Evolutionary conservation across 495 filamentous ascomycete species (phyloP), one percentile per base, ranked within the genome.

Genomic region (Aspergillus sclerotiicarbonarius): DNA sequence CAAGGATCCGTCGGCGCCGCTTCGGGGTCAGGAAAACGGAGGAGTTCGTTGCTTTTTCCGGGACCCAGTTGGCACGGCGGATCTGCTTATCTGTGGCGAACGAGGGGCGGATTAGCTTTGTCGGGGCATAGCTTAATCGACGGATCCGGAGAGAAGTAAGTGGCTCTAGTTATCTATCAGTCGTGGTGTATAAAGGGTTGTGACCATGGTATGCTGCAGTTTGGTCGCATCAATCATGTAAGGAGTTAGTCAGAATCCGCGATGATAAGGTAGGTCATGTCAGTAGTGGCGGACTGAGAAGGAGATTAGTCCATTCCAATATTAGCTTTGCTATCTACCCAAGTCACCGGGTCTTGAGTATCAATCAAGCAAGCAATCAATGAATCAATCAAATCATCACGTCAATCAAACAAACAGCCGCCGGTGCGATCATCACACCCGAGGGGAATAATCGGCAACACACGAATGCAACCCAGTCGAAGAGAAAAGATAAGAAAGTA

Each of bases 1-100:
- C 33, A 37, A 37, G 33, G 13, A 37, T 37, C 25, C n/a, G n/a
- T n/a, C n/a, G n/a, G n/a, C n/a, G n/a, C n/a, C n/a, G n/a, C n/a
- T n/a, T n/a, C n/a, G n/a, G 31, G 60, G 35, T 18, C 45, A 58
- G 46, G 47, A 44, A 45, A 37, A 6, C 49, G 32, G 5, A n/a
- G 8, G 5, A 2, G 37, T 41, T 41, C 37, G 13, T 41, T 41
- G 37, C 37, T 41, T 41, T 41, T 41, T 41, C 37, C 37, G 37
- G 37, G 25, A 25, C 25, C 25, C 25, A 25, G 25, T 25, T 25
- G 25, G 25, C 25, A 37, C 33, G 9, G 8, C 9, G 9, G 33
- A 37, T 37, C 8, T 48, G 45, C 45, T 30, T 30, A 30, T 48
- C 45, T 21, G 19, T 48, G 45, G 45, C 19, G 45, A 21, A 48